A percentile compares a stretch with the other conserved stretches of the same genome.
These are phyloP conservation scores for Blastomyces emzantsi DNA, from an alignment of 2,329 filamentous ascomycete genomes.

Conservation along the genomic window DNA sequence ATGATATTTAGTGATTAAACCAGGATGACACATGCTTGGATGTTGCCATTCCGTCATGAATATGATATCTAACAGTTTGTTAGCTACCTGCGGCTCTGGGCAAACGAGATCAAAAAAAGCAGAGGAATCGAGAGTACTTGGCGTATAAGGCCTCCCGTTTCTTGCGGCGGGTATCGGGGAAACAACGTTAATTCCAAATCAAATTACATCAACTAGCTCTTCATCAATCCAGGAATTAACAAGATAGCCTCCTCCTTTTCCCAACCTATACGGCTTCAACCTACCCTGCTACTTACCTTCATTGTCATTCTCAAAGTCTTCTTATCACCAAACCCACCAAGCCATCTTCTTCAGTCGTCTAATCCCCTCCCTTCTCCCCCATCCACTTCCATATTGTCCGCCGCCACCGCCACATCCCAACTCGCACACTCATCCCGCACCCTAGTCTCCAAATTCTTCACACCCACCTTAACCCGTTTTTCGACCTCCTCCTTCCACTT, in stretches of 20 bases:
- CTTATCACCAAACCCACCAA: not conserved
- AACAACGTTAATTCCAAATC: not conserved
- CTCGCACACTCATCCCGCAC: slow-evolving; percentile 20
- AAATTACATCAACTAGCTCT: not conserved
- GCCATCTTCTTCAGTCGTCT: not conserved
- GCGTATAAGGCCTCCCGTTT: not conserved
- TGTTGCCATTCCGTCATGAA: not conserved
- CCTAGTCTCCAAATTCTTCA: slow-evolving; percentile 15
- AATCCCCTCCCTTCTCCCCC: slow-evolving; percentile 10
- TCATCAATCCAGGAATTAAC: not conserved
- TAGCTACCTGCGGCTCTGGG: not conserved
- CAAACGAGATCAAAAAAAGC: not conserved
- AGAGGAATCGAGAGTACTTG: not conserved
- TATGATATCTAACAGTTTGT: not conserved
- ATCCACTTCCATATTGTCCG: slow-evolving; percentile 16
- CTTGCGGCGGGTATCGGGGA: not conserved
- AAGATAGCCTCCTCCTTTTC: not conserved
- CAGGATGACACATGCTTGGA: not conserved
- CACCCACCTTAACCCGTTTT: slow-evolving; percentile 14
- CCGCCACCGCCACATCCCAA: slow-evolving; percentile 20
- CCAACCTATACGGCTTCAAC: not conserved
- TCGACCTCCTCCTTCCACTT: slow-evolving; percentile 20
- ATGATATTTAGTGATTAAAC: not conserved
- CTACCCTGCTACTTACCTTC: not conserved
- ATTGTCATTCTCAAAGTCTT: not conserved